Evolutionary conservation across 352 stramenopile genomes (phyloP).

Genomic region (Phytophthora chlamydospora): DNA sequence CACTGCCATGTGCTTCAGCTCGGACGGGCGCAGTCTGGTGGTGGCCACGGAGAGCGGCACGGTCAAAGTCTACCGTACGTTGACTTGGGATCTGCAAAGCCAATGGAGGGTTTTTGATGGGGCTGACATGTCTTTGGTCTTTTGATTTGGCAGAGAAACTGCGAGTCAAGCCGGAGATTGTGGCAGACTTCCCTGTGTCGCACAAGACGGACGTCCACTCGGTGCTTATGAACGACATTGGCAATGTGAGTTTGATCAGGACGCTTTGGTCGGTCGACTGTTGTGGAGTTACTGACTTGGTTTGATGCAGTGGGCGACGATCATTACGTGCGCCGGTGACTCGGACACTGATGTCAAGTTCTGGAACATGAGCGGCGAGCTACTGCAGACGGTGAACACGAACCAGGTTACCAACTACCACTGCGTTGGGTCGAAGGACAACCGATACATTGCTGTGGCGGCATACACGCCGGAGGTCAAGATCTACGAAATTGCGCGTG

Average conservation of each 20-base stretch:
- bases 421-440: constrained; percentile 81
- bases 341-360: constrained; percentile 86
- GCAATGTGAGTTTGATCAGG: constrained; percentile 39
- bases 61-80: constrained; percentile 79
- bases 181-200: constrained; percentile 58
- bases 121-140: constrained; percentile 8
- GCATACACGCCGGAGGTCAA: constrained; percentile 86
- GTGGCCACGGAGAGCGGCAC: constrained; percentile 68
- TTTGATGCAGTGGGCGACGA: constrained; percentile 63
- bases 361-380: constrained; percentile 68
- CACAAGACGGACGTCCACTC: constrained; percentile 85
- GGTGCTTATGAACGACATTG: constrained; percentile 85
- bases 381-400: constrained; percentile 78
- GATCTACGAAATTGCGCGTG: constrained; percentile 82
- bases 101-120: not conserved
- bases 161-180: constrained; percentile 71
- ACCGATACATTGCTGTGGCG: constrained; percentile 79
- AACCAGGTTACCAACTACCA: constrained; percentile 87
- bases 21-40: constrained; percentile 73
- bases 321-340: constrained; percentile 73
- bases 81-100: not conserved
- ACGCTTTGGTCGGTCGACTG: not conserved
- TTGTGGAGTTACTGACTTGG: constrained; percentile 5
- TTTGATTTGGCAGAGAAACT: constrained; percentile 65
- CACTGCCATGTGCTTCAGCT: constrained; percentile 78